These are phyloP conservation scores for Dendrothele bispora DNA, from an alignment of 768 basidiomycete genomes.

Conservation along the genomic window DNA sequence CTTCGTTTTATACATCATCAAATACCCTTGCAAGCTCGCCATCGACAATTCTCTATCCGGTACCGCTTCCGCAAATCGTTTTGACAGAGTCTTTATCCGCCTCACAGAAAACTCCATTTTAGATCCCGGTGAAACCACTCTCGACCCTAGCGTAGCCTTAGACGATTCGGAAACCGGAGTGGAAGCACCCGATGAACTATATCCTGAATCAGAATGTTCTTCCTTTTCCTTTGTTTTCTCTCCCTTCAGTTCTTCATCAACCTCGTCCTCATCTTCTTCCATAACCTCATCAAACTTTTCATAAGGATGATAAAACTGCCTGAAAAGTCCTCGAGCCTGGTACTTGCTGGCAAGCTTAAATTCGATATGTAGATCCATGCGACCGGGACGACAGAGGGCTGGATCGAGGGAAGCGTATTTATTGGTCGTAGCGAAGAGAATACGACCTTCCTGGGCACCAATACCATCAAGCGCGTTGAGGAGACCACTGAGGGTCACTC, in stretches of 20 bases:
- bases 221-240: not conserved
- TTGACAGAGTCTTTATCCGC: constrained; percentile 48
- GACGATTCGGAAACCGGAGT: too few species aligned
- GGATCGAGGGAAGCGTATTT: constrained; percentile 68
- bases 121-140: not conserved
- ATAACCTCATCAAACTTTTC: constrained; percentile 24
- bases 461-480: constrained; percentile 82
- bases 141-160: constrained; percentile 14
- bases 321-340: constrained; percentile 67
- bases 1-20: constrained; percentile 54
- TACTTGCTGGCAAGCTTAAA: constrained; percentile 72
- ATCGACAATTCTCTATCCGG: constrained; percentile 49
- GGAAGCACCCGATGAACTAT: too few species aligned
- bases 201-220: not conserved
- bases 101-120: constrained; percentile 39
- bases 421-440: constrained; percentile 80
- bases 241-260: constrained; percentile 19
- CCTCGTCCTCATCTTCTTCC: constrained; percentile 21
- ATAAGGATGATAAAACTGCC: constrained; percentile 62
- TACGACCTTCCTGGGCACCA: constrained; percentile 78
- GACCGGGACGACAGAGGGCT: constrained; percentile 74
- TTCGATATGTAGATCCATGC: constrained; percentile 79
- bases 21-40: constrained; percentile 46
- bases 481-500: constrained; percentile 70
- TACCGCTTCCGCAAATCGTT: constrained; percentile 53